Conservation (phyloP, 2,329 filamentous ascomycete genomes). For the Cercospora zeina region DNA sequence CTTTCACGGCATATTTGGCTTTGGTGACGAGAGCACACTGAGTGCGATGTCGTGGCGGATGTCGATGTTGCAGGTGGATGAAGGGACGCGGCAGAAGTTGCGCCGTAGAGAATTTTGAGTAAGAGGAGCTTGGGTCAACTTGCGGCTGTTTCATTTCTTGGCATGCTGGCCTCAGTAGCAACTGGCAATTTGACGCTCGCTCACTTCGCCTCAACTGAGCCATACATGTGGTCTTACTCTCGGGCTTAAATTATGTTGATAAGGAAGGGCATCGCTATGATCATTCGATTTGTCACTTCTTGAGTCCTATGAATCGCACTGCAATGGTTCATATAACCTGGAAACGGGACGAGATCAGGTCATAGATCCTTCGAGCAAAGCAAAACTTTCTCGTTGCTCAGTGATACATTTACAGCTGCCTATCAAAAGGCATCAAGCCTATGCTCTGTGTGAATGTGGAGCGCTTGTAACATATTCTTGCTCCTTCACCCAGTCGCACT, state of each 20-base stretch:
- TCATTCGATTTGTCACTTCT: too few relatives aligned
- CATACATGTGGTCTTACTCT: neutral
- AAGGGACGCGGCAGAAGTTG: slow-evolving; percentile 6
- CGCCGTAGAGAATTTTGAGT: slow-evolving; percentile 11
- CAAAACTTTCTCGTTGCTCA: neutral
- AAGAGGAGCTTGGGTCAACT: slow-evolving; percentile 10
- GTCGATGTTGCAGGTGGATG: slow-evolving; percentile 6
- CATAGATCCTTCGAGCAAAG: neutral
- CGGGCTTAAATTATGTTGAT: too few relatives aligned
- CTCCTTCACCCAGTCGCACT: neutral
- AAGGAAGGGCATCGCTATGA: too few relatives aligned
- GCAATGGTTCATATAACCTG: too few relatives aligned
- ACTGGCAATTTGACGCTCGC: neutral
- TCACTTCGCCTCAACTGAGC: neutral
- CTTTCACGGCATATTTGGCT: slow-evolving; percentile 7
- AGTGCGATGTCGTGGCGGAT: neutral
- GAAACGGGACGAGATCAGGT: too few relatives aligned
- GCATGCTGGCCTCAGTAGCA: neutral
- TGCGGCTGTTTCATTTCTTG: neutral
- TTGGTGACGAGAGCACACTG: neutral
- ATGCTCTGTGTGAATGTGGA: too few relatives aligned
- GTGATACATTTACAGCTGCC: neutral
- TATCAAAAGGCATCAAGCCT: too few relatives aligned
- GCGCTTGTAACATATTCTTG: too few relatives aligned
- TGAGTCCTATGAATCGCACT: neutral